Percentiles rank a stretch among this genome's conserved stretches.
These are phyloP conservation scores for Euphorbia celastroides DNA, from an alignment of 441 rosid genomes.

Conservation along the genomic window DNA sequence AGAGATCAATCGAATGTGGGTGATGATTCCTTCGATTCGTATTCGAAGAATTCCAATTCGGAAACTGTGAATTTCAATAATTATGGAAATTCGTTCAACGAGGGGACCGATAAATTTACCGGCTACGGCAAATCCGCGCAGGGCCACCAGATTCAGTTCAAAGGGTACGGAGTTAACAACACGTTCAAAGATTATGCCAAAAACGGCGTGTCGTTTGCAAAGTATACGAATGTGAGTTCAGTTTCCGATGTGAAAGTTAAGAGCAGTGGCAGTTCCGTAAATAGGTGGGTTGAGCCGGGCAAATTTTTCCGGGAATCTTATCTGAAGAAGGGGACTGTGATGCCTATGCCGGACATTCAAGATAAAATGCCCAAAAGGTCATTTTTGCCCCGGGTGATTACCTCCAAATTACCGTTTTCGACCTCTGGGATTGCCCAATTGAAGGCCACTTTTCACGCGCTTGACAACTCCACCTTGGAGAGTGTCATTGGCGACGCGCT, in stretches of 20 bases:
- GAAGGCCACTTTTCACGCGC: conserved; percentile 60
- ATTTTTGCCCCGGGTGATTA: conserved; percentile 73
- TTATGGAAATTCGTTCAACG: conserved; percentile 81
- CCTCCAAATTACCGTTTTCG: conserved; percentile 72
- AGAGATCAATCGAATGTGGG: conserved; percentile 86
- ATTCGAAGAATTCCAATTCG: conserved; percentile 54
- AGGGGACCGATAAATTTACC: conserved; percentile 71
- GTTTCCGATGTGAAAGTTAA: conserved; percentile 10
- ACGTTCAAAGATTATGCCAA: conserved; percentile 68
- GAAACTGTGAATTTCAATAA: conserved; percentile 54
- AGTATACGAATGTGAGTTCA: conserved; percentile 38
- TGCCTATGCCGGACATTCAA: conserved; percentile 88
- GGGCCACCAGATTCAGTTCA: conserved; percentile 50
- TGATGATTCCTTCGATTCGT: conserved; percentile 69
- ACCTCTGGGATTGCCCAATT: conserved; percentile 41
- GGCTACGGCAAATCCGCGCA: conserved; percentile 57
- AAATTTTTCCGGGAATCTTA: conserved; percentile 79
- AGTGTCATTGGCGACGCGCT: conserved; percentile 50
- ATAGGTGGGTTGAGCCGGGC: conserved; percentile 87
- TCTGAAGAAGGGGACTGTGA: conserved; percentile 60
- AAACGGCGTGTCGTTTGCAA: conserved; percentile 38
- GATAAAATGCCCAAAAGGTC: conserved; percentile 98
- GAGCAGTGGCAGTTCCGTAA: conserved; percentile 47
- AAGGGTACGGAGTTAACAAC: conserved; percentile 57
- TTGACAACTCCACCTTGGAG: conserved; percentile 74